Base-by-base conservation (phyloP, 495 filamentous ascomycete genomes). In the Hypoxylon fragiforme region DNA sequence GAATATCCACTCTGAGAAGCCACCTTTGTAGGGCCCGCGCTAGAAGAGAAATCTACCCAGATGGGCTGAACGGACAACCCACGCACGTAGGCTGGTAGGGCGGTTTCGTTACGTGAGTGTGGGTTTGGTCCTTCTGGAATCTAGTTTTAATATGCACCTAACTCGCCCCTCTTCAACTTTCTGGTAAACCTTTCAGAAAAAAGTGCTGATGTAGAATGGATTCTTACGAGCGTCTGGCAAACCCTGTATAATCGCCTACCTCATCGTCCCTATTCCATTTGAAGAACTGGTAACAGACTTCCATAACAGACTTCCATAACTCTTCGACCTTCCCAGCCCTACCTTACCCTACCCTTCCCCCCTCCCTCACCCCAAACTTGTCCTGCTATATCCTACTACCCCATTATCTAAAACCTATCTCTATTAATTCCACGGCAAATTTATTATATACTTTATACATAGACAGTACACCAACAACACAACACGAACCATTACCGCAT, bases 61-160 rank as follows among this genome's bases (percentile, higher is more conserved):
- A 45, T 51, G 47, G 54, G 54, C 54, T 58, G 54, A 58, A 45
- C 47, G n/a, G n/a, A n/a, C n/a, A n/a, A n/a, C n/a, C n/a, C 42
- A 59, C 42, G 42, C 24, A 48, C 44, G 32, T 54, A 50, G 56
- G 44, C 41, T 47, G 30, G 48, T 58, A 58, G 44, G 49, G 56
- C 49, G 32, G 31, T 54, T 37, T 60, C 16, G 44, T 49, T 53
- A 59, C 48, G 50, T 50, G 52, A 44, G 42, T 54, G 44, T 50
- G 49, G 50, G 57, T 47, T 56, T 56, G 37, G 41, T 56, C 48
- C 26, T 61, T 56, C 50, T 56, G 32, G 47, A 57, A 62, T 62
- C 51, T 62, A 48, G 52, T 62, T 61, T 61, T 62, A 55, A 62
- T 62, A 62, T 62, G 58, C 48, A 62, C 47, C 57, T 61, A 55